These are phyloP conservation scores for Sporothrix inflata DNA, from an alignment of 2,329 filamentous ascomycete genomes.

Conservation along the genomic window DNA sequence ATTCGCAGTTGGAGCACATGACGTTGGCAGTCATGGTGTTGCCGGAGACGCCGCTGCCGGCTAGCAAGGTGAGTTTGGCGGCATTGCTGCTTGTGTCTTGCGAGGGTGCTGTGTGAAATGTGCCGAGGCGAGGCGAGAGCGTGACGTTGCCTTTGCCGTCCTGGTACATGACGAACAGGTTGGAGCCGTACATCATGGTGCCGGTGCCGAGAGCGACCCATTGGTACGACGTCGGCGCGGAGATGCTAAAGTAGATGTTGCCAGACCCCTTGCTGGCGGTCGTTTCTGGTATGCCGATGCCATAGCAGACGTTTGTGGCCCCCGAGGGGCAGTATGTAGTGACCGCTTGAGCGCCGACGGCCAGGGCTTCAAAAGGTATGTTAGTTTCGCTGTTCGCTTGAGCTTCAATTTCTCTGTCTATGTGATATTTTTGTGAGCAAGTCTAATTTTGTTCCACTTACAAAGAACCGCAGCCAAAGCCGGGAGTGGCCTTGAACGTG, in stretches of 20 bases:
- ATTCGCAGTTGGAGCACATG: constrained; percentile 56
- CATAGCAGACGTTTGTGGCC: constrained; percentile 54
- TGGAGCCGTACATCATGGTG: constrained; percentile 55
- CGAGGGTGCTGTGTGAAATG: constrained; percentile 52
- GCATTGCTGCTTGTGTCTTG: constrained; percentile 46
- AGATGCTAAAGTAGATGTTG: constrained; percentile 64
- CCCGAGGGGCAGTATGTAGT: constrained; percentile 46
- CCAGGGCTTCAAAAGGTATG: constrained; percentile 22
- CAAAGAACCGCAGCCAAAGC: constrained; percentile 17
- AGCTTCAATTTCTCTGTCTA: not conserved
- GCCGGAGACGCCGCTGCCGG: constrained; percentile 59
- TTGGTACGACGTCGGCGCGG: constrained; percentile 54
- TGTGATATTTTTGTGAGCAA: not conserved
- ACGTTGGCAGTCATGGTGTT: constrained; percentile 64
- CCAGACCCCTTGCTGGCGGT: constrained; percentile 54
- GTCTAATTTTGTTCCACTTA: constrained; percentile 1
- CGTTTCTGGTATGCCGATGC: constrained; percentile 57
- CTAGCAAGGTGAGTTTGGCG: constrained; percentile 56
- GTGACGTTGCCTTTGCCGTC: constrained; percentile 63
- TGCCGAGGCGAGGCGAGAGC: constrained; percentile 58
- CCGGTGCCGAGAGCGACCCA: constrained; percentile 66
- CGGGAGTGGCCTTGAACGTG: not conserved
- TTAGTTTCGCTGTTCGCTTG: not conserved
- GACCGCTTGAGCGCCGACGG: constrained; percentile 16
- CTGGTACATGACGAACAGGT: constrained; percentile 67